A percentile compares a stretch with the other conserved stretches of the same genome.
These are phyloP conservation scores for Podila epigama DNA, from an alignment of 192 early-diverging fungal genomes.

Conservation along the genomic window DNA sequence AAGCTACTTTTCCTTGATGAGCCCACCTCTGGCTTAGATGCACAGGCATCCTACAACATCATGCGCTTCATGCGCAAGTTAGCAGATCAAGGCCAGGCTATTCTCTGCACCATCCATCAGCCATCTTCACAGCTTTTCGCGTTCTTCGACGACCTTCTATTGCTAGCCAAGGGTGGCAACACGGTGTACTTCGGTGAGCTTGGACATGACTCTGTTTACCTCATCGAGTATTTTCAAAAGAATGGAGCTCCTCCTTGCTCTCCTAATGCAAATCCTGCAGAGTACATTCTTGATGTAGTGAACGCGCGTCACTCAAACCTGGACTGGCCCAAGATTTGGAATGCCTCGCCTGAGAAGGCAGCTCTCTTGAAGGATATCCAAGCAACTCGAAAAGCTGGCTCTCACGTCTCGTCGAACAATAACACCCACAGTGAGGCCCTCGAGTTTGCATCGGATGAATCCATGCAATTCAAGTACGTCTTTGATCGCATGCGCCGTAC, in stretches of 20 bases:
- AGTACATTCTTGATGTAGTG: conserved; percentile 87
- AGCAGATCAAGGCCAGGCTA: conserved; percentile 71
- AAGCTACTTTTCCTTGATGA: conserved; percentile 89
- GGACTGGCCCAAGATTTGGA: conserved; percentile 84
- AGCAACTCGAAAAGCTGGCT: conserved; percentile 48
- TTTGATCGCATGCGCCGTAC: conserved; percentile 66
- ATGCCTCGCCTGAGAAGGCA: conserved; percentile 57
- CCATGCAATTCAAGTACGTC: conserved; percentile 67
- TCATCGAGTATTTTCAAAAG: conserved; percentile 79
- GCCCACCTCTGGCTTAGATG: conserved; percentile 87
- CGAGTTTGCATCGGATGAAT: conserved; percentile 55
- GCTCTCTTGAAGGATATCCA: conserved; percentile 59
- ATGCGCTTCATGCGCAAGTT: conserved; percentile 74
- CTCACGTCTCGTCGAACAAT: neutral
- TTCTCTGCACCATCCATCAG: conserved; percentile 88
- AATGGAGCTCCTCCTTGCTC: conserved; percentile 74
- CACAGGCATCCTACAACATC: conserved; percentile 81
- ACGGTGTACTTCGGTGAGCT: conserved; percentile 87
- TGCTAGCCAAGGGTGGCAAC: conserved; percentile 81
- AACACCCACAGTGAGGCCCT: conserved; percentile 31
- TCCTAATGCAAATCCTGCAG: conserved; percentile 79
- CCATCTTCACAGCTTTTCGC: conserved; percentile 84
- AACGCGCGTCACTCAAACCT: conserved; percentile 66
- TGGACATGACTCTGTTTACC: conserved; percentile 66
- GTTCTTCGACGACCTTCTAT: conserved; percentile 83